Evolutionary conservation across 306 rosid genomes (phyloP).

Genomic region (Abrus pulchellus): DNA sequence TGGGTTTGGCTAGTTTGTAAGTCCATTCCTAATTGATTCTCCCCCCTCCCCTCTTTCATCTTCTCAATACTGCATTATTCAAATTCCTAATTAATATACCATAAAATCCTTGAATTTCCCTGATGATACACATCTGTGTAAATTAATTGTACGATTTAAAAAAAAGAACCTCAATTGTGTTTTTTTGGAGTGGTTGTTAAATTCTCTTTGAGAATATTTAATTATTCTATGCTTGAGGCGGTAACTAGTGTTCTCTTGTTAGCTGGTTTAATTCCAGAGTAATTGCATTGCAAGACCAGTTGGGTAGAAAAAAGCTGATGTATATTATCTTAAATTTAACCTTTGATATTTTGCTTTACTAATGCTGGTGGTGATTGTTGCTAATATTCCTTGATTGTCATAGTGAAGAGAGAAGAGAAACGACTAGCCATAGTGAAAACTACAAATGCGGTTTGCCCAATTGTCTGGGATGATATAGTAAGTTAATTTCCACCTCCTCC

Average conservation of each 20-base stretch:
- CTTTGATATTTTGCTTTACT: conserved; percentile 31
- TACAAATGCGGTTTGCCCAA: conserved; percentile 80
- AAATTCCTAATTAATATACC: conserved; percentile 15
- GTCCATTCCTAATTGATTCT: conserved; percentile 48
- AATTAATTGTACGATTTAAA: conserved; percentile 22
- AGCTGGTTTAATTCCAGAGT: conserved; percentile 12
- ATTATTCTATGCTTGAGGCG: conserved; percentile 27
- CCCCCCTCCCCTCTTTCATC: neutral
- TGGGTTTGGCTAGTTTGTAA: conserved; percentile 99
- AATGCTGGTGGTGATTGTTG: conserved; percentile 18
- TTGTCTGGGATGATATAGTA: conserved; percentile 90
- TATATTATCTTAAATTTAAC: conserved; percentile 18
- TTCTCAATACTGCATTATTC: conserved; percentile 19
- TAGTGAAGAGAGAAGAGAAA: conserved; percentile 90
- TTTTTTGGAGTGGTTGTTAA: conserved; percentile 18
- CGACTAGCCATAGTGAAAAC: conserved; percentile 74
- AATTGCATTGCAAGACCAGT: conserved; percentile 16
- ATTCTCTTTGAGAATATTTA: conserved; percentile 26
- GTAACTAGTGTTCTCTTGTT: conserved; percentile 4
- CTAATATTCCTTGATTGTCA: conserved; percentile 39
- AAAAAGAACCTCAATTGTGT: conserved; percentile 21
- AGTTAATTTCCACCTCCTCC: conserved; percentile 48
- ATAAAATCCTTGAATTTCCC: conserved; percentile 27
- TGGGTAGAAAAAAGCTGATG: neutral
- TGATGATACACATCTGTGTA: neutral